Conservation (phyloP, 1,284 basidiomycete genomes). For the Boletus sp. region DNA sequence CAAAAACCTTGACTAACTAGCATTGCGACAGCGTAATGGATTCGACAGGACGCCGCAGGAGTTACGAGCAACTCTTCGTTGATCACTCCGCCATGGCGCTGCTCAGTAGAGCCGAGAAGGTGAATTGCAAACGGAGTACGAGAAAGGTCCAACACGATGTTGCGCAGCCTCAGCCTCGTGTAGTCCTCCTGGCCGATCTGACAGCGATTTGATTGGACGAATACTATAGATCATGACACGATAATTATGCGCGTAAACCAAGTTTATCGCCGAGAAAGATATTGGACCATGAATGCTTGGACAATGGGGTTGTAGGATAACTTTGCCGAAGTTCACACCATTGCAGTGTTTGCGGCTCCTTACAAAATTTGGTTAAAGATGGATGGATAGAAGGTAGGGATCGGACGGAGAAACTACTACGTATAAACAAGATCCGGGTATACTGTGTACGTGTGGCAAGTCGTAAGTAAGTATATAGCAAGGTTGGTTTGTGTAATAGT, state of each 20-base stretch:
- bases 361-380: background rate
- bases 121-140: conserved; percentile 14
- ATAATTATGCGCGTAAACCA: background rate
- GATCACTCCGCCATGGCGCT: background rate
- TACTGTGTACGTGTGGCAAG: conserved; percentile 13
- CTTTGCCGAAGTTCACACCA: no score
- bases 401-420: conserved; percentile 7
- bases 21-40: background rate
- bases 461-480: conserved; percentile 14
- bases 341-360: no score
- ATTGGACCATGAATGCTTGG: background rate
- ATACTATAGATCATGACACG: background rate
- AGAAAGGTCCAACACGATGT: conserved; percentile 10
- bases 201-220: conserved; percentile 4
- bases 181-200: conserved; percentile 20
- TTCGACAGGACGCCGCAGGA: background rate
- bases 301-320: no score
- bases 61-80: background rate
- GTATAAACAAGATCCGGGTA: conserved; percentile 23
- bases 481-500: conserved; percentile 7
- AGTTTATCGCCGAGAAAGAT: background rate
- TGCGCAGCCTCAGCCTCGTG: conserved; percentile 27
- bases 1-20: background rate
- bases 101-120: conserved; percentile 2
- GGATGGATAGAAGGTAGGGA: conserved; percentile 2